Conservation (phyloP, 805 yeast species). For the Naumovozyma castellii region DNA sequence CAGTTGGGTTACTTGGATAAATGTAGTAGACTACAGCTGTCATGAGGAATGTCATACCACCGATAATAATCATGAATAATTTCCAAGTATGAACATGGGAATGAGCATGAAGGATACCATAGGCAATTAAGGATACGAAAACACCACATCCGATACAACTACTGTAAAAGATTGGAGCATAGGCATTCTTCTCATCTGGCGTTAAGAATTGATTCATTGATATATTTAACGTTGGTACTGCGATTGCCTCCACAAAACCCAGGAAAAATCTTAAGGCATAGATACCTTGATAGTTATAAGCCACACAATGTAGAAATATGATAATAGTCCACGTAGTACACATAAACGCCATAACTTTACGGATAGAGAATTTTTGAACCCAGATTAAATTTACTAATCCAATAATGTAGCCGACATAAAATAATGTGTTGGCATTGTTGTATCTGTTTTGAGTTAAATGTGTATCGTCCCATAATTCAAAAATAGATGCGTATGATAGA, state of each 20-base stretch:
- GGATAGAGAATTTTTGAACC: slow-evolving; percentile 37
- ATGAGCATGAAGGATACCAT: slow-evolving; percentile 28
- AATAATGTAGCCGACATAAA: slow-evolving; percentile 41
- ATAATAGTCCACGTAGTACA: slow-evolving; percentile 38
- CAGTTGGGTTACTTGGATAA: slow-evolving; percentile 51
- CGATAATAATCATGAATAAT: slow-evolving; percentile 46
- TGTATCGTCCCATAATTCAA: slow-evolving; percentile 41
- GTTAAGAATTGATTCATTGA: slow-evolving; percentile 45
- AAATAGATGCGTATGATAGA: slow-evolving; percentile 38
- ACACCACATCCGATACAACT: slow-evolving; percentile 44
- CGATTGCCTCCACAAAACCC: slow-evolving; percentile 41
- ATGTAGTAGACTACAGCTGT: slow-evolving; percentile 29
- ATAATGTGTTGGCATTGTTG: slow-evolving; percentile 42
- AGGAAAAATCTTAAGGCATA: slow-evolving; percentile 40
- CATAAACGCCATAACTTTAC: slow-evolving; percentile 31
- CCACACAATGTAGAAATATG: slow-evolving; percentile 39
- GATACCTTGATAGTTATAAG: slow-evolving; percentile 38
- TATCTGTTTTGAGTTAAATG: slow-evolving; percentile 36
- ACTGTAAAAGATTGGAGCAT: slow-evolving; percentile 45
- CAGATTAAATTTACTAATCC: slow-evolving; percentile 36
- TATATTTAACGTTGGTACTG: slow-evolving; percentile 36
- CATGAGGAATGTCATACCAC: slow-evolving; percentile 41
- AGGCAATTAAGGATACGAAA: slow-evolving; percentile 43
- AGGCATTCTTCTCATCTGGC: slow-evolving; percentile 38
- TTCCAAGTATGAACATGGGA: slow-evolving; percentile 38